Percentiles rank a stretch among this genome's conserved stretches.
Conservation (phyloP, 179 eudicot genomes). For the Beta macrorhiza region DNA sequence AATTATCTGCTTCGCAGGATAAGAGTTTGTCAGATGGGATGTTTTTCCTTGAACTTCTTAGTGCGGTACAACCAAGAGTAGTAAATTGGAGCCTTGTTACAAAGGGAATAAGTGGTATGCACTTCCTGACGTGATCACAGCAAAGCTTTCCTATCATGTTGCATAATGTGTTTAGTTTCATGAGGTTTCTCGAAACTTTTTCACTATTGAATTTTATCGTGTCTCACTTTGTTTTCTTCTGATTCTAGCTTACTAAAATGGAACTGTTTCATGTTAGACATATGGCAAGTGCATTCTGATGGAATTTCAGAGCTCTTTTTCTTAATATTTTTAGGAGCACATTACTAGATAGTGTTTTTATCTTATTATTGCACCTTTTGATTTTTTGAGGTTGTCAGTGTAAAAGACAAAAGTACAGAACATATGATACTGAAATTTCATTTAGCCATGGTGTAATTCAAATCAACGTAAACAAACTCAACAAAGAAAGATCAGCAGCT, state of each 20-base stretch:
- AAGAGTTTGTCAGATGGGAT: slow-evolving; percentile 78
- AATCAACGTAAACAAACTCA: not conserved
- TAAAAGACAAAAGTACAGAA: not conserved
- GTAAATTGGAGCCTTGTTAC: slow-evolving; percentile 98
- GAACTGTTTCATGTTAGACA: not conserved
- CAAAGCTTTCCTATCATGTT: not conserved
- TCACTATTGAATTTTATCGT: not conserved
- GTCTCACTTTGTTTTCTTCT: slow-evolving; percentile 5
- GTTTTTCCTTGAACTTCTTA: slow-evolving; percentile 86
- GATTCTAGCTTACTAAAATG: not conserved
- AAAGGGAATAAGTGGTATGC: slow-evolving; percentile 77
- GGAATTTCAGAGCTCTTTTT: not conserved
- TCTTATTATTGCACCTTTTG: not conserved
- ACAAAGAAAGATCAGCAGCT: not conserved
- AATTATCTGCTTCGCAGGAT: slow-evolving; percentile 52
- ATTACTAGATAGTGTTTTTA: not conserved
- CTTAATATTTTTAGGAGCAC: not conserved
- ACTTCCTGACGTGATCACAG: not conserved
- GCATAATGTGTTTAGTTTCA: not conserved
- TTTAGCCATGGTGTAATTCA: not conserved
- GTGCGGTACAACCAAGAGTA: slow-evolving; percentile 86
- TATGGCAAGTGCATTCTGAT: not conserved
- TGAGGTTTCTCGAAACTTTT: not conserved
- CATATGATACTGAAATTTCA: not conserved
- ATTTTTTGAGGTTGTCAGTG: not conserved